A percentile compares a stretch with the other conserved stretches of the same genome.
phyloP scores from a whole-genome alignment of 441 rosid genomes.

The Pelargonium myrrhifolium region DNA sequence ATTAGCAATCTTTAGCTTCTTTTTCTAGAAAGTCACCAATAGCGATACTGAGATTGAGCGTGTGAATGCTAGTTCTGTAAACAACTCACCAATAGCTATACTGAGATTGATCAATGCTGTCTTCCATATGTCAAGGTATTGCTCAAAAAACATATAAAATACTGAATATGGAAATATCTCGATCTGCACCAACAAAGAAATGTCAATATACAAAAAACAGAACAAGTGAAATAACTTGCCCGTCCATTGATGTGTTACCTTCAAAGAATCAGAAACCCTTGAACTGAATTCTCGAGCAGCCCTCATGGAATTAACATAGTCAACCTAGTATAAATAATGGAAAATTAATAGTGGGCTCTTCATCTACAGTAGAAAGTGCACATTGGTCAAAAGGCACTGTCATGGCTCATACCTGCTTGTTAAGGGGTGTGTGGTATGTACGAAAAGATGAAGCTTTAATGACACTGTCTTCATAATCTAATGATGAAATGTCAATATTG shows the following conservation, averaged over 20 bases:
- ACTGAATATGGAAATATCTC: constrained; percentile 96
- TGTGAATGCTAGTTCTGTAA: constrained; percentile 13
- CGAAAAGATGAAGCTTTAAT: constrained; percentile 95
- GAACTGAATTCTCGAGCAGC: constrained; percentile 85
- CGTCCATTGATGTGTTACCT: constrained; percentile 34
- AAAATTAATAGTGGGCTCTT: constrained; percentile 4
- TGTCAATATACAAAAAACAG: constrained; percentile 10
- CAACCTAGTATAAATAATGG: constrained; percentile 41
- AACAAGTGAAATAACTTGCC: not conserved
- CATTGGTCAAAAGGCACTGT: not conserved
- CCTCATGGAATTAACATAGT: constrained; percentile 82
- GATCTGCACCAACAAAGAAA: constrained; percentile 48
- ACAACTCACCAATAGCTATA: constrained; percentile 80
- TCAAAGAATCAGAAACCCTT: constrained; percentile 70
- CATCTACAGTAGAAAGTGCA: constrained; percentile 5
- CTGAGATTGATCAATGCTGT: constrained; percentile 89
- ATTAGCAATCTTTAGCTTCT: not conserved
- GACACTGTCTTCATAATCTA: constrained; percentile 73
- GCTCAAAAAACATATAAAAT: constrained; percentile 97
- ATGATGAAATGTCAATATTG: constrained; percentile 13
- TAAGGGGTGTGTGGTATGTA: constrained; percentile 95
- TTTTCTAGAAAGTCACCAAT: not conserved
- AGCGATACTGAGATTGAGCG: too few relatives aligned
- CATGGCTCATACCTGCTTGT: constrained; percentile 62
- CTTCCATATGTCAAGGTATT: constrained; percentile 96